A percentile compares a stretch with the other conserved stretches of the same genome.
Conservation (phyloP, 495 filamentous ascomycete species). For the Penicillium cosmopolitanum region DNA sequence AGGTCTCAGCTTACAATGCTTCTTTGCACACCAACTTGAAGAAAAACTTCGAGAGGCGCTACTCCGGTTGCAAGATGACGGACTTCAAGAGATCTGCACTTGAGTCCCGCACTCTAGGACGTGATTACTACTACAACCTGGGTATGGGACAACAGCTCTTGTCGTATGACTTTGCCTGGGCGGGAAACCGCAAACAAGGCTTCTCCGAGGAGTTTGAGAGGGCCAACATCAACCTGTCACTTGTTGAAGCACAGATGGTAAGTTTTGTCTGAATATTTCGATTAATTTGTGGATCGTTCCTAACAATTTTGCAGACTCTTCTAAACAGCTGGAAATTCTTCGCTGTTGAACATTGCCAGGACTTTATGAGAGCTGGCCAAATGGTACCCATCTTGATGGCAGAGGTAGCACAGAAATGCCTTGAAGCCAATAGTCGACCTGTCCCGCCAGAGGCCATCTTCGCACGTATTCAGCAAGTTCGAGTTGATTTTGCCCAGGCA, state of each 20-base stretch:
- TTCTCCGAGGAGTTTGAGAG: conserved; percentile 78
- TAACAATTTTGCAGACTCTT: conserved; percentile 56
- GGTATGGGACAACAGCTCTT: conserved; percentile 73
- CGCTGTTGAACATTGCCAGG: conserved; percentile 77
- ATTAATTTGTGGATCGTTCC: too few relatives aligned
- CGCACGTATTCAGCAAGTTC: conserved; percentile 65
- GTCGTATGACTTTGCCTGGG: conserved; percentile 76
- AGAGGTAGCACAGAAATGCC: conserved; percentile 69
- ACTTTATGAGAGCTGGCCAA: conserved; percentile 61
- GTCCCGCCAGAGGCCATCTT: conserved; percentile 74
- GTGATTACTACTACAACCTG: conserved; percentile 80
- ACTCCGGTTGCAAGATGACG: conserved; percentile 65
- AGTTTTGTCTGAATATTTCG: conserved; percentile 34
- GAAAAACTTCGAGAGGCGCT: conserved; percentile 80
- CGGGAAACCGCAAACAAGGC: conserved; percentile 64
- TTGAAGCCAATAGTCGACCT: conserved; percentile 68
- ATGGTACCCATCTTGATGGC: conserved; percentile 66
- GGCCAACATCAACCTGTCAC: conserved; percentile 86
- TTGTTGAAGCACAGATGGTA: conserved; percentile 90
- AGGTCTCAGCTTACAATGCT: conserved; percentile 75
- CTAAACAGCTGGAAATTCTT: conserved; percentile 90
- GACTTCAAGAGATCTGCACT: conserved; percentile 79
- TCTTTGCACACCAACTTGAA: conserved; percentile 85
- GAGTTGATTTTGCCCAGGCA: conserved; percentile 75
- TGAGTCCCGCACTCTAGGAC: conserved; percentile 63